Conservation (phyloP, 2,329 filamentous ascomycete species). For the Fusarium sororula region DNA sequence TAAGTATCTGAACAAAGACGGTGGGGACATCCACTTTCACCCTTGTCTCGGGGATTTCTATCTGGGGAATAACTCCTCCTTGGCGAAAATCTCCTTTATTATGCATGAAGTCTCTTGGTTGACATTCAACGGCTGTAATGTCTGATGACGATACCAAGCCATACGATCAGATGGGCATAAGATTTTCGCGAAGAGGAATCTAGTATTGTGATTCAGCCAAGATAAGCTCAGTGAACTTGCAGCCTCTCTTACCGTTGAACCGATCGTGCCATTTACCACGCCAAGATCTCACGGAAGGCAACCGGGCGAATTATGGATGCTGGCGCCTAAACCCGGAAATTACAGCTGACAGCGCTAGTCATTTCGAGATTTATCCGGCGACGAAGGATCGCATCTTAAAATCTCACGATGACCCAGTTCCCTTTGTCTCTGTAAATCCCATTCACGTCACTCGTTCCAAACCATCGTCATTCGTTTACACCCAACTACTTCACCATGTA, state of each 20-base stretch:
- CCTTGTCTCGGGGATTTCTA: not conserved
- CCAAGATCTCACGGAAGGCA: not conserved
- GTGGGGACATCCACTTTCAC: not conserved
- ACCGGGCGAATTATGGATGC: not conserved
- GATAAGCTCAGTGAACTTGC: not conserved
- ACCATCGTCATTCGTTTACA: not conserved
- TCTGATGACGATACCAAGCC: not conserved
- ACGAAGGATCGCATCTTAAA: not conserved
- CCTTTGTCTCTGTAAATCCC: not conserved
- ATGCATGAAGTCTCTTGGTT: too few relatives aligned
- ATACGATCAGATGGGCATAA: fast-evolving
- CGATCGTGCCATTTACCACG: not conserved
- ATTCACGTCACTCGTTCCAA: not conserved
- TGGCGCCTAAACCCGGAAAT: not conserved
- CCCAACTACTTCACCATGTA: not conserved
- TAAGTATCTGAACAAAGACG: fast-evolving
- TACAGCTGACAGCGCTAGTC: not conserved
- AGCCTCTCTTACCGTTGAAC: too few relatives aligned
- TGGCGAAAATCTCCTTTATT: not conserved
- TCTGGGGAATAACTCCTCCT: not conserved
- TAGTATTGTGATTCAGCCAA: fast-evolving
- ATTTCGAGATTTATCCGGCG: not conserved
- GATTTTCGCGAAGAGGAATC: fast-evolving
- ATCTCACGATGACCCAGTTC: not conserved
- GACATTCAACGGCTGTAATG: not conserved